Conservation (phyloP, 2,329 filamentous ascomycete genomes). For the Venturia asperata region DNA sequence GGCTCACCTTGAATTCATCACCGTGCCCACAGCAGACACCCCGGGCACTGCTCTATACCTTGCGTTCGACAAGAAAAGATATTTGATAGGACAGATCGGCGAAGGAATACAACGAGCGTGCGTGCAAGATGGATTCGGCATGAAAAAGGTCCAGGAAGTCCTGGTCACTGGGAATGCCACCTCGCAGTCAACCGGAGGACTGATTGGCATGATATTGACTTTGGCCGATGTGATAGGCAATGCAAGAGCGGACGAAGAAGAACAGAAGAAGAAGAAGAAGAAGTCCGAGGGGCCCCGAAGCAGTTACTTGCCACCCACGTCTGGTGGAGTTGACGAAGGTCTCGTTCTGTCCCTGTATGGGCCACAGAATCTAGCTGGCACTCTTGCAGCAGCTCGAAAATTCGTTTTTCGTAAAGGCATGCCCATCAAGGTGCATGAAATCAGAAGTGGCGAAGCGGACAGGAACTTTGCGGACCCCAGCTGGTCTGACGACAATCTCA, state of each 20-base stretch:
- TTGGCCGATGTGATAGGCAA: slow-evolving; percentile 60
- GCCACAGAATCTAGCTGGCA: slow-evolving; percentile 70
- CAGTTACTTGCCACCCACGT: neutral
- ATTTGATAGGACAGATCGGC: slow-evolving; percentile 73
- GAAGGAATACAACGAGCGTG: slow-evolving; percentile 81
- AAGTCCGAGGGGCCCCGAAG: neutral
- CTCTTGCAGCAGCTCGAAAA: slow-evolving; percentile 70
- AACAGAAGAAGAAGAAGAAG: neutral
- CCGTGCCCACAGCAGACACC: slow-evolving; percentile 81
- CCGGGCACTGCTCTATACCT: slow-evolving; percentile 70
- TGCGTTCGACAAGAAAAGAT: slow-evolving; percentile 73
- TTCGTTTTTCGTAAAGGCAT: slow-evolving; percentile 84
- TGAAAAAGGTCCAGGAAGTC: slow-evolving; percentile 64
- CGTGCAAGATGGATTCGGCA: slow-evolving; percentile 57
- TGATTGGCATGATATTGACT: slow-evolving; percentile 79
- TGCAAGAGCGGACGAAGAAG: slow-evolving; percentile 27
- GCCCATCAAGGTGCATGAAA: slow-evolving; percentile 64
- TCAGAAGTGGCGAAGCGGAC: slow-evolving; percentile 32
- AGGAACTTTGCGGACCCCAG: slow-evolving; percentile 48
- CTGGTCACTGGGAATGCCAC: slow-evolving; percentile 73
- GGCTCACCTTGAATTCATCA: slow-evolving; percentile 65
- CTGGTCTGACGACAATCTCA: slow-evolving; percentile 68
- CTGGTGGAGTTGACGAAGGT: neutral
- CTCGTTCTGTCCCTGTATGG: slow-evolving; percentile 50
- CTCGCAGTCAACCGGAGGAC: slow-evolving; percentile 72